Evolutionary conservation across 371 early-diverging fungal genomes (phyloP).

Genomic region (Aphelidium insulamus): DNA sequence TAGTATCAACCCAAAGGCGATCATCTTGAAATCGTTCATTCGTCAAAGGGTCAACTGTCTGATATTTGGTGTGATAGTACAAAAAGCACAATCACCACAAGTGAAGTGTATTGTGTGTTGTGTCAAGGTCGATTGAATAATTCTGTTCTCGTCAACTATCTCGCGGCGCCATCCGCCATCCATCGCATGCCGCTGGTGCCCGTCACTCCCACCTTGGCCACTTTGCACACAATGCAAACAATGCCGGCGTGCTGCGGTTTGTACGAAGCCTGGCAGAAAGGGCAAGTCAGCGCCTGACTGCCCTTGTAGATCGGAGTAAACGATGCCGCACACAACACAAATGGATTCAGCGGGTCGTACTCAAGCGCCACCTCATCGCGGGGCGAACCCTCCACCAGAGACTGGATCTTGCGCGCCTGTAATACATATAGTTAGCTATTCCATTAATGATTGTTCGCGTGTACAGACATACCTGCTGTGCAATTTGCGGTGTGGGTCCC

Average conservation of each 20-base stretch:
- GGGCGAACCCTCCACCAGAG: constrained; percentile 48
- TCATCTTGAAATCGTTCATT: too few relatives aligned
- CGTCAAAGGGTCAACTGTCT: too few relatives aligned
- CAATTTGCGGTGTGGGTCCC: constrained; percentile 46
- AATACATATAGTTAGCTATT: neutral
- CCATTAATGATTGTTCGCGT: neutral
- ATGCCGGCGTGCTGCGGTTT: constrained; percentile 49
- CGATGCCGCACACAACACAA: constrained; percentile 52
- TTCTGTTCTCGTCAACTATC: too few relatives aligned
- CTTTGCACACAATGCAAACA: constrained; percentile 63
- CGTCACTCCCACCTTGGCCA: constrained; percentile 34
- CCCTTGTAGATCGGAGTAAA: constrained; percentile 72
- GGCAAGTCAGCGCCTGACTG: constrained; percentile 45
- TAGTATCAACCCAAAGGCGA: too few relatives aligned
- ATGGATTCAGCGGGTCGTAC: constrained; percentile 83
- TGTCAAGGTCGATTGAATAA: too few relatives aligned
- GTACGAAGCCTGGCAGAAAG: constrained; percentile 70
- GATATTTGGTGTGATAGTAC: too few relatives aligned
- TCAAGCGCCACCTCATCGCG: constrained; percentile 57
- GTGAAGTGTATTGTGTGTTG: too few relatives aligned
- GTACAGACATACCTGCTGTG: constrained; percentile 13
- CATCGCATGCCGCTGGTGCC: too few relatives aligned
- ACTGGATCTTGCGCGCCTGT: constrained; percentile 57
- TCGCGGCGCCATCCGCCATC: too few relatives aligned
- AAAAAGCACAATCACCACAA: too few relatives aligned